Conservation (phyloP, 768 basidiomycete species). For the Boletus sp. region DNA sequence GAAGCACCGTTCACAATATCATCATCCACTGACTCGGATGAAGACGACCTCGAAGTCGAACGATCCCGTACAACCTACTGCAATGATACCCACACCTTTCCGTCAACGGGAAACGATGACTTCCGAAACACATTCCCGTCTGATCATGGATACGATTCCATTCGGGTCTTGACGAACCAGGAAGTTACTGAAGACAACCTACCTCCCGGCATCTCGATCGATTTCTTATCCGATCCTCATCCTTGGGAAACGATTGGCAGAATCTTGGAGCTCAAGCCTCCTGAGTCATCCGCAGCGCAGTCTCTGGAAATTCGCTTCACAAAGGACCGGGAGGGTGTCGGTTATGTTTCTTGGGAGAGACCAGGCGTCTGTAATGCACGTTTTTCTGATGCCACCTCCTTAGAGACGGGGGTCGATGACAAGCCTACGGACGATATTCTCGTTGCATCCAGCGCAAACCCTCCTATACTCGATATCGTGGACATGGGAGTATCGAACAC, state of each 20-base stretch:
- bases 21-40: neutral
- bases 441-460: neutral
- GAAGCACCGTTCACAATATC: neutral
- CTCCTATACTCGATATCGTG: neutral
- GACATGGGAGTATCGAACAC: neutral
- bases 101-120: neutral
- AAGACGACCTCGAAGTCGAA: neutral
- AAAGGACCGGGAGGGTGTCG: constrained; percentile 28
- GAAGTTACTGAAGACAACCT: neutral
- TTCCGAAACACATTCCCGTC: neutral
- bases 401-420: neutral
- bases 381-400: neutral
- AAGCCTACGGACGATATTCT: neutral
- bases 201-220: constrained; percentile 11
- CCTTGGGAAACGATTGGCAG: constrained; percentile 33
- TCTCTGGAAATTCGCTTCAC: constrained; percentile 16
- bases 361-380: neutral
- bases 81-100: neutral
- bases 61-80: neutral
- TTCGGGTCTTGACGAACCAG: neutral
- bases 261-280: constrained; percentile 21
- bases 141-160: neutral
- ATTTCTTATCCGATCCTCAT: constrained; percentile 31
- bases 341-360: constrained; percentile 10
- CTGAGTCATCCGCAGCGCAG: neutral